phyloP scores from a whole-genome alignment of 805 yeast species.

The Barnettozyma californica region DNA sequence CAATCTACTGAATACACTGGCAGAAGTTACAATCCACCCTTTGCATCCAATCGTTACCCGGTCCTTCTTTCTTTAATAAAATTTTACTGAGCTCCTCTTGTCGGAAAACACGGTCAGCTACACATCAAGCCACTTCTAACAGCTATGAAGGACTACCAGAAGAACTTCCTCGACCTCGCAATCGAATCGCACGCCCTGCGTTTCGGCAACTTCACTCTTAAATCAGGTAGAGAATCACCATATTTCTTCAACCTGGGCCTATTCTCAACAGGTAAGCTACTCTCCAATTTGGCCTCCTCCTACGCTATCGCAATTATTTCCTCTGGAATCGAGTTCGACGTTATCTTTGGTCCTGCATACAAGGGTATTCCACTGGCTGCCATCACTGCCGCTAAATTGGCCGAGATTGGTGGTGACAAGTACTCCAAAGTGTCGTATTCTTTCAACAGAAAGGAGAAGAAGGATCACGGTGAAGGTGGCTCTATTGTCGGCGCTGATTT shows the following conservation, averaged over 20 bases:
- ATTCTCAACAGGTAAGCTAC: slow-evolving; percentile 72
- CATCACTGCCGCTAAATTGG: slow-evolving; percentile 84
- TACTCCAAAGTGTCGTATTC: slow-evolving; percentile 75
- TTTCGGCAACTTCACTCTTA: slow-evolving; percentile 85
- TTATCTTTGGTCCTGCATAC: slow-evolving; percentile 95
- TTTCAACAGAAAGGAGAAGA: slow-evolving; percentile 94
- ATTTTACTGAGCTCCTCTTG: neutral
- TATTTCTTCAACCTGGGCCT: slow-evolving; percentile 94
- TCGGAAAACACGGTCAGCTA: neutral
- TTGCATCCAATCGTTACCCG: no score
- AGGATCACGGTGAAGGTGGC: slow-evolving; percentile 99
- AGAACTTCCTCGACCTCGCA: slow-evolving; percentile 74
- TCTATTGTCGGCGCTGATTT: slow-evolving; percentile 81
- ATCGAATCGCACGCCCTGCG: slow-evolving; percentile 75
- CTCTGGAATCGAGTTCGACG: slow-evolving; percentile 79
- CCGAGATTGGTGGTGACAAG: slow-evolving; percentile 81
- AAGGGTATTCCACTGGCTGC: slow-evolving; percentile 97
- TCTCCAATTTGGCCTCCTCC: slow-evolving; percentile 78
- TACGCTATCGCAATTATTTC: slow-evolving; percentile 85
- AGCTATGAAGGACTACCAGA: slow-evolving; percentile 42
- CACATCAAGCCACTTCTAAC: neutral
- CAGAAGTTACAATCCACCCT: no score
- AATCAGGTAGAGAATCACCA: slow-evolving; percentile 92
- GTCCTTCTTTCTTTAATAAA: no score
- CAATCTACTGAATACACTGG: no score